Base-by-base conservation (phyloP, 257 asterid genomes). In the Verbascum thapsus region DNA sequence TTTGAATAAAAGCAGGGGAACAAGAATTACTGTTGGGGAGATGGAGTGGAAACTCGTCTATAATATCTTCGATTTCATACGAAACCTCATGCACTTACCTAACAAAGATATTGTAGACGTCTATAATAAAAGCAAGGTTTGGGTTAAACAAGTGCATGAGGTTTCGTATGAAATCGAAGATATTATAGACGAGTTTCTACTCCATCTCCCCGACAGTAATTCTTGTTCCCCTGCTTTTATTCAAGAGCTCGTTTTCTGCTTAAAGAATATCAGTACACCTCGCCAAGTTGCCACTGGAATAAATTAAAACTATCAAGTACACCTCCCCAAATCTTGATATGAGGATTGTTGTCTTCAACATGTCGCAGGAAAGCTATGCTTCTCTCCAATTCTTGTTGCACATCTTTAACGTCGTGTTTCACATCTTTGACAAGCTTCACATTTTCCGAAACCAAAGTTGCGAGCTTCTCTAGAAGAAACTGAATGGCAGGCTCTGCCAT, bases 141-240 rank as follows among this genome's bases (percentile, higher is more conserved):
- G 76, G 73, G 73, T 60, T 5, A 70, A 65, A 23, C 71, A 70
- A 52, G 73, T 65, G 34, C 70, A 59, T 34, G 73, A 70, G n/a
- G 69, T 66, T 3, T 73, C 76, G 7, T 48, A 45, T 38, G 73
- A 69, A 11, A 65, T 38, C 0, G 76, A 74, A 47, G 64, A 58
- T 22, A 58, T 54, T 44, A 55, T 73, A 38, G 70, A 69, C 12
- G 63, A 60, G 5, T 74, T 69, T 56, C 17, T 69, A 69, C 56
- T 64, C 11, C 69, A 20, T 8, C 41, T 42, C 8, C 35, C 5
- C 15, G 45, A 8, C 22, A 15, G 5, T 35, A 11, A 13, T 34
- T 35, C 7, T 18, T 45, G 18, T 13, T 13, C 30, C 15, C 11
- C 6, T 20, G 8, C 16, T 10, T 45, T 52, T 7, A 42, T 54